A percentile compares a stretch with the other conserved stretches of the same genome.
These are phyloP conservation scores for Cercospora nicotianae DNA, from an alignment of 2,329 filamentous ascomycete genomes.

Conservation along the genomic window DNA sequence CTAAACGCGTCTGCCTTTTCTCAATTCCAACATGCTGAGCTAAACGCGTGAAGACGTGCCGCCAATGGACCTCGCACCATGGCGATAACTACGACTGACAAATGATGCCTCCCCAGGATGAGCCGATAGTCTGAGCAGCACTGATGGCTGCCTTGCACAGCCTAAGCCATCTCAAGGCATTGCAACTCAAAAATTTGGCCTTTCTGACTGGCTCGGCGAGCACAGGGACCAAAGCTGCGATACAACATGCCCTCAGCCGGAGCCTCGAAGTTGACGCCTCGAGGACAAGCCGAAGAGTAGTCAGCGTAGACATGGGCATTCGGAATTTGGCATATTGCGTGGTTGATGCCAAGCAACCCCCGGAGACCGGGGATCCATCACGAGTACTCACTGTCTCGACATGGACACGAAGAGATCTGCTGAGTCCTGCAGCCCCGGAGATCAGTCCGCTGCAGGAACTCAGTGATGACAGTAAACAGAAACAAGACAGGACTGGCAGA, in stretches of 20 bases:
- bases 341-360: slow-evolving; percentile 24
- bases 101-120: not conserved
- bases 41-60: not conserved
- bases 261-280: not conserved
- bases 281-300: slow-evolving; percentile 48
- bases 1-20: not conserved
- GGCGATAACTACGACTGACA: not conserved
- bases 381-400: slow-evolving; percentile 33
- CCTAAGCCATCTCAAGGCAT: slow-evolving; percentile 47
- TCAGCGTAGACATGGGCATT: slow-evolving; percentile 85
- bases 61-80: not conserved
- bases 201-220: slow-evolving; percentile 60
- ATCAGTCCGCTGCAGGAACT: not conserved
- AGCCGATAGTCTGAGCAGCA: not conserved
- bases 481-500: slow-evolving; percentile 1
- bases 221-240: slow-evolving; percentile 59
- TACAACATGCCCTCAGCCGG: slow-evolving; percentile 41
- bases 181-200: slow-evolving; percentile 60
- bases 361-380: slow-evolving; percentile 1
- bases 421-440: slow-evolving; percentile 10
- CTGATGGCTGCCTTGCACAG: slow-evolving; percentile 11
- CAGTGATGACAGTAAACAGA: not conserved
- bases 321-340: slow-evolving; percentile 76
- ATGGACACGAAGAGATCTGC: slow-evolving; percentile 42
- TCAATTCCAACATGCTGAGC: not conserved